A percentile compares a stretch with the other conserved stretches of the same genome.
These are phyloP conservation scores for Rhynchosporium graminicola DNA, from an alignment of 2,329 filamentous ascomycete species.

Conservation along the genomic window DNA sequence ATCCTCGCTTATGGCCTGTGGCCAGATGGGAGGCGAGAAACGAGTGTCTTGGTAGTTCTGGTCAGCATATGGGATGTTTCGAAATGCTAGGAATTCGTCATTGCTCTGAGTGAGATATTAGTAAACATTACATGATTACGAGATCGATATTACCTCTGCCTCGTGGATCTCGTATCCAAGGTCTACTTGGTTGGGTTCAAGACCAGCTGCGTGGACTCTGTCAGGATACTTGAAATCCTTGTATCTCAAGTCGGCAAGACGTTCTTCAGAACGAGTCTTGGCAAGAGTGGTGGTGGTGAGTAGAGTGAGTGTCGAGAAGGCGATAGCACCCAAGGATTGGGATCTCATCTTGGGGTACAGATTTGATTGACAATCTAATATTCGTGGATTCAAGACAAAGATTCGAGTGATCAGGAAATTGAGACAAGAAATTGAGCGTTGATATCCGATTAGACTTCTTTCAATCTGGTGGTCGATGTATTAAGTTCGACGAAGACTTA, in stretches of 20 bases:
- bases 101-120: neutral
- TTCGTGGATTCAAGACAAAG: no score
- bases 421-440: no score
- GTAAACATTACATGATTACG: neutral
- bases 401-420: neutral
- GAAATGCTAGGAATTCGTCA: slow-evolving; percentile 2
- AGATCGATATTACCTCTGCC: neutral
- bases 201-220: neutral
- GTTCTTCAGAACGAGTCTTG: neutral
- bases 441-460: no score
- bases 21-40: neutral
- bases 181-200: neutral
- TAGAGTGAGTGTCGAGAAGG: neutral
- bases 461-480: no score
- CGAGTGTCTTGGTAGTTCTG: neutral
- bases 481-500: no score
- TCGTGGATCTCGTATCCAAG: slow-evolving; percentile 13
- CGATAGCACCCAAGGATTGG: slow-evolving; percentile 3
- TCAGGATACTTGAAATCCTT: slow-evolving; percentile 8
- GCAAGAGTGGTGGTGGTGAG: neutral
- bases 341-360: neutral
- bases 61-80: slow-evolving; percentile 10
- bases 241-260: slow-evolving; percentile 1
- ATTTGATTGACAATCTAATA: neutral
- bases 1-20: neutral